Base-by-base conservation (phyloP, 2,329 filamentous ascomycete species). In the Diplodia seriata region DNA sequence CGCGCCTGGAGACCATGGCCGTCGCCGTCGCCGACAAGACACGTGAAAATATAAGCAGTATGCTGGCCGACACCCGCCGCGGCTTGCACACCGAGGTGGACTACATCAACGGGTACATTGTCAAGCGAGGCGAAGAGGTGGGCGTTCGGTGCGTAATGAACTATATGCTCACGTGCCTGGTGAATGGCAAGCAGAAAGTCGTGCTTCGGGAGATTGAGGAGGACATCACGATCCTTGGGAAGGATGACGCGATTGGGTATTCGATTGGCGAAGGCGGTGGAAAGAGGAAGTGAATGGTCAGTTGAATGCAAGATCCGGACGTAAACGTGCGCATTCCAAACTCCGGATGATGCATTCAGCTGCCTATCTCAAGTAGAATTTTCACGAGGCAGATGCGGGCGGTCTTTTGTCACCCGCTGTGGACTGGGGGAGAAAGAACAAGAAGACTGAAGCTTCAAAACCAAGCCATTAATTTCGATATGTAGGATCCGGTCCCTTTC, bases 91-190 rank as follows among this genome's bases (percentile, higher is more conserved):
- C 92, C 0, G 93, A 97, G 73, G 86, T 97, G 50, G 87, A 94
- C 55, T 97, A 90, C 74, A 86, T 94, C 72, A 97, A 96, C 76
- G 94, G 94, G 0, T 99, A 94, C 80, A 90, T 99, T 69, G 84
- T 96, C 38, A 85, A 83, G 62, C 86, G 90, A 50, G 95, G 91
- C 0, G 85, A 87, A 72, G 86, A 91, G 75, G 74, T 94, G 69
- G 91, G 92, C 1, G 82, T 97, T n/a, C 82, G 86, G 62, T 89
- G 89, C 73, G 86, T 88, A 12, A 83, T 90, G 70, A 95, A 97
- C 75, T 89, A 89, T 73, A 85, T 91, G 83, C 82, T 96, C 51
- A 82, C 90, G 77, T 83, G 89, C 65, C 80, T 93, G 80, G 89
- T 97, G 59, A 88, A 91, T 74, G 91, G 88, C 29, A 94, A 91